phyloP scores from a whole-genome alignment of 2,329 filamentous ascomycete genomes.

The Corynespora cassiicola region DNA sequence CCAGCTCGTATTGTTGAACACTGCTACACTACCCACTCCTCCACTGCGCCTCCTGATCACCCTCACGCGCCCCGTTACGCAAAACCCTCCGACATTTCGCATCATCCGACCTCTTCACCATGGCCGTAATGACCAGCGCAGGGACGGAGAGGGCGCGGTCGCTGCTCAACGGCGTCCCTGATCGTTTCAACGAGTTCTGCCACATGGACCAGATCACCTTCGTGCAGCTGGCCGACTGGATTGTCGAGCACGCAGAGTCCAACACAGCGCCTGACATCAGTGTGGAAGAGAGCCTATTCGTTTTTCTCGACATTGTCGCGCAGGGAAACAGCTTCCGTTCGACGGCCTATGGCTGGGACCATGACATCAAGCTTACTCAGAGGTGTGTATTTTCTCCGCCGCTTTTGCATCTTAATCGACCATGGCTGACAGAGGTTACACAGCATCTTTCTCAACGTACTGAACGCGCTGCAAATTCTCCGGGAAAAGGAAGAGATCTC shows the following conservation, averaged over 20 bases:
- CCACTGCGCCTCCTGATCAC: too few species aligned
- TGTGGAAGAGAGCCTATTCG: conserved; percentile 45
- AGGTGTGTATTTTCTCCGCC: conserved; percentile 34
- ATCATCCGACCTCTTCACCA: too few species aligned
- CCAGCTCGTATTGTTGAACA: too few species aligned
- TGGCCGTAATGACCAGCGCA: conserved; percentile 28
- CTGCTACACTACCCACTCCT: too few species aligned
- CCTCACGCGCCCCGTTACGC: too few species aligned
- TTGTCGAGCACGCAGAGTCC: conserved; percentile 39
- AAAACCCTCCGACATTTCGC: too few species aligned
- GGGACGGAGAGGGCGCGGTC: conserved; percentile 37
- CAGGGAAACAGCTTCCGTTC: conserved; percentile 43
- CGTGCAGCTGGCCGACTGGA: conserved; percentile 46
- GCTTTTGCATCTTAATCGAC: conserved; percentile 6
- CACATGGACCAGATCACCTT: conserved; percentile 48
- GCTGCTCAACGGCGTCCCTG: conserved; percentile 43
- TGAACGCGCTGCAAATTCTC: conserved; percentile 40
- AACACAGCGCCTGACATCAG: conserved; percentile 37
- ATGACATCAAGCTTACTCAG: conserved; percentile 43
- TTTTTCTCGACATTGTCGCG: conserved; percentile 46
- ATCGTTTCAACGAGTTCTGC: conserved; percentile 45
- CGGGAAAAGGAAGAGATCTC: conserved; percentile 39
- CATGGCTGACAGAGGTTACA: conserved; percentile 18
- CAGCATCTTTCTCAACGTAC: conserved; percentile 44
- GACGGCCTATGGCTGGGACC: conserved; percentile 41